phyloP scores from a whole-genome alignment of 192 early-diverging fungal species.

The Coemansia brasiliensis region DNA sequence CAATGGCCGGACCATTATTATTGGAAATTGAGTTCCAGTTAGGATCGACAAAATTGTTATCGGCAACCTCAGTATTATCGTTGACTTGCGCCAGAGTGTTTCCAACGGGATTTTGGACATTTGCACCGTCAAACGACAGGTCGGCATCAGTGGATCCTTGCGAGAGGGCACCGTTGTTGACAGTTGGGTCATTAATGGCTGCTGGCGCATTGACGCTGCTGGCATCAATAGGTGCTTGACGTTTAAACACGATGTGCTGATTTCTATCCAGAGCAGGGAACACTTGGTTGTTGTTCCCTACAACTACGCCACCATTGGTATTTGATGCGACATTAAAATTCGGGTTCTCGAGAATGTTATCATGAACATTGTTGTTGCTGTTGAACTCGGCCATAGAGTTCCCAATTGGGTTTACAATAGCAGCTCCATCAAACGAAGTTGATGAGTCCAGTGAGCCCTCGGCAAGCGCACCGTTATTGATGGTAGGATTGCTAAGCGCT shows the following conservation, averaged over 20 bases:
- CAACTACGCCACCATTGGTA: slow-evolving; percentile 31
- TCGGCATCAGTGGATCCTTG: slow-evolving; percentile 33
- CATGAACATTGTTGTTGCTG: slow-evolving; percentile 42
- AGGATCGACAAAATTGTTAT: slow-evolving; percentile 49
- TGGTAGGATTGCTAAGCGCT: slow-evolving; percentile 31
- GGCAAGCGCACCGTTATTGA: slow-evolving; percentile 38
- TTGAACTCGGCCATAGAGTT: slow-evolving; percentile 34
- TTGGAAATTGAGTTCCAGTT: slow-evolving; percentile 40
- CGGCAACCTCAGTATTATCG: slow-evolving; percentile 48
- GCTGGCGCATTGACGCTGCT: slow-evolving; percentile 45
- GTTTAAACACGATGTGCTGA: slow-evolving; percentile 22
- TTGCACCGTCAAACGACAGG: slow-evolving; percentile 36
- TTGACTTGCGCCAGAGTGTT: slow-evolving; percentile 52
- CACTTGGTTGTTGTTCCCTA: slow-evolving; percentile 47
- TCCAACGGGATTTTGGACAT: slow-evolving; percentile 38
- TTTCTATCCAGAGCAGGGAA: slow-evolving; percentile 1
- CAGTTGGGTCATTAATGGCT: slow-evolving; percentile 35
- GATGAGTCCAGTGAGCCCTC: slow-evolving; percentile 37
- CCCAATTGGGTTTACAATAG: slow-evolving; percentile 24
- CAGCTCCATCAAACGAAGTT: slow-evolving; percentile 34
- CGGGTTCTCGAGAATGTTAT: slow-evolving; percentile 47
- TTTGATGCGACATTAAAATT: slow-evolving; percentile 31
- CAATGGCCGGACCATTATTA: slow-evolving; percentile 46
- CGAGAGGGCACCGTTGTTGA: slow-evolving; percentile 41
- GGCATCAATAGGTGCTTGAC: slow-evolving; percentile 28